Evolutionary conservation across 805 yeast genomes (phyloP), one percentile per base, ranked within the genome.

Genomic region (Candida ulmi): DNA sequence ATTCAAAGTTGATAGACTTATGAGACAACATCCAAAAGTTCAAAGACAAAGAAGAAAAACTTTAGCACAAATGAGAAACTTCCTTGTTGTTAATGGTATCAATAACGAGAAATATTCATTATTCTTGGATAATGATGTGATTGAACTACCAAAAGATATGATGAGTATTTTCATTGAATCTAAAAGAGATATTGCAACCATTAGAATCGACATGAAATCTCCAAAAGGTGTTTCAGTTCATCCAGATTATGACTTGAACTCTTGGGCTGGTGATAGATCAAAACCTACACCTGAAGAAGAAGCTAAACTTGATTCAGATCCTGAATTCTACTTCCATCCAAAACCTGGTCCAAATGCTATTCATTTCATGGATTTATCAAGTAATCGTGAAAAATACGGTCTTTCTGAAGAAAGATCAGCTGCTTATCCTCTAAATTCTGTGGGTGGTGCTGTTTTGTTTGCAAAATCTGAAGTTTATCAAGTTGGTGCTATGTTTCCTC

Each of bases 361-460:
- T 8, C 47, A 43, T 16, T 33, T 49, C 39, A 23, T 35, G 3
- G 52, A 49, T 18, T 17, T 48, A 8, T 31, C 45, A 0, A 11
- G 13, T 9, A 17, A 44, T 27, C 36, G 34, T 8, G 43, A 42
- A 16, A 42, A 46, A 27, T 50, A 23, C 30, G 45, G 45, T 1
- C 18, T 53, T 26, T 12, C 29, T 12, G 7, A n/a, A 11, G 35
- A 37, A 11, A 23, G 21, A 2, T 28, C 38, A 2, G 25, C 28
- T 11, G 28, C 17, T 25, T 37, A 47, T 3, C 27, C 40, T 8
- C 27, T 72, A 11, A 73, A 67, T 43, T 69, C 78, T 2, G 78
- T 73, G 11, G 78, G 78, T 8, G 76, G 78, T 7, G 75, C 75
- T 2, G 62, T 72, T 3, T 56, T 73, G n/a, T 72, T 68, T 45